Conservation (phyloP, 2,329 filamentous ascomycete genomes). For the Neophaeococcomyces mojaviensis region DNA sequence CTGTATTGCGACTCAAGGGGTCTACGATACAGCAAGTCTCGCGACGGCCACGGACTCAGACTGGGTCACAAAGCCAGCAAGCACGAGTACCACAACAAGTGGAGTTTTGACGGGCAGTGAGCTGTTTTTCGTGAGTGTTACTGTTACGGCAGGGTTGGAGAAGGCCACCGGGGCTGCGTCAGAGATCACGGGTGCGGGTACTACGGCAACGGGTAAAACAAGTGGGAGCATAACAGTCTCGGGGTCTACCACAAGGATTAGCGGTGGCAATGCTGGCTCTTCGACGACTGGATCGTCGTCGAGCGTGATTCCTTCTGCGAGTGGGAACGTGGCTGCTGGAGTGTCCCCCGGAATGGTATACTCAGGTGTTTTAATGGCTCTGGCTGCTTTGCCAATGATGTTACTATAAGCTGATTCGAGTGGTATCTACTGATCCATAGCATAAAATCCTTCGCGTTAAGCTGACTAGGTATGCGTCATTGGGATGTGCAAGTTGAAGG, state of each 20-base stretch:
- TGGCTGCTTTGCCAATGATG: neutral
- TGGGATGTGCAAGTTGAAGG: no score
- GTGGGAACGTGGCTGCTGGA: neutral
- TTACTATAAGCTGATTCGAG: neutral
- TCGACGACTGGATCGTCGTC: neutral
- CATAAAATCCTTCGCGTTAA: no score
- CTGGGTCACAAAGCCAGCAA: neutral
- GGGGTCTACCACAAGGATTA: neutral
- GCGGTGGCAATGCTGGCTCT: no score
- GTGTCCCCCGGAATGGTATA: neutral
- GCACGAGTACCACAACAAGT: neutral
- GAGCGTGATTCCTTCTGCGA: neutral
- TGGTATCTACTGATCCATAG: no score
- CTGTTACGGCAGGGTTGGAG: slow-evolving; percentile 1
- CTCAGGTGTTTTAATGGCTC: neutral
- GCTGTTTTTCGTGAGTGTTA: neutral
- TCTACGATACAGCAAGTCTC: neutral
- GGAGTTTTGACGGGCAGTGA: neutral
- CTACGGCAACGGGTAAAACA: neutral
- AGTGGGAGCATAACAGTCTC: neutral
- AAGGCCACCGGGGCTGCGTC: neutral
- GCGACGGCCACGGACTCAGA: neutral
- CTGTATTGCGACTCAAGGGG: slow-evolving; percentile 13
- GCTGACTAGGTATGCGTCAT: no score
- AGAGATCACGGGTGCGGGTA: neutral